Conservation (phyloP, 768 basidiomycete genomes). For the Mycena olivaceomarginata region DNA sequence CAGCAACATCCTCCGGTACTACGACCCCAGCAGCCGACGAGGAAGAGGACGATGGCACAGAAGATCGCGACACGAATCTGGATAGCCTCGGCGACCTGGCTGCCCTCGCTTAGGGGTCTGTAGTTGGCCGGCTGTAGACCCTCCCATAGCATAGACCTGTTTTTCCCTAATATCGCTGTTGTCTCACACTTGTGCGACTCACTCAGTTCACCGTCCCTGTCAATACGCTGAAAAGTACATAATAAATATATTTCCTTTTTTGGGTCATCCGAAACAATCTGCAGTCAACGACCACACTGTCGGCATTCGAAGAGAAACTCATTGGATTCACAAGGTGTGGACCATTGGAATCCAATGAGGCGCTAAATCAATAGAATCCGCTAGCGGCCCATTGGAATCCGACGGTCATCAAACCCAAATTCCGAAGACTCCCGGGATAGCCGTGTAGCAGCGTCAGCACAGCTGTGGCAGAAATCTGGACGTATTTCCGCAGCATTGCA, state of each 20-base stretch:
- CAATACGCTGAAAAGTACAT: not conserved
- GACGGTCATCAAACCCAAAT: too few species aligned
- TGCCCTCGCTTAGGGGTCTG: not conserved
- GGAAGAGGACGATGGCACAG: not conserved
- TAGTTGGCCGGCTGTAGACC: not conserved
- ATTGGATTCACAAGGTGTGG: slow-evolving; percentile 11
- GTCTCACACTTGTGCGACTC: not conserved
- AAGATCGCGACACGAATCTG: not conserved
- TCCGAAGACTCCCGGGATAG: too few species aligned
- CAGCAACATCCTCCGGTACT: not conserved
- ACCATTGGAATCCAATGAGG: not conserved
- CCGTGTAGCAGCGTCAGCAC: too few species aligned
- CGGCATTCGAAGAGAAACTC: not conserved
- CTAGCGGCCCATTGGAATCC: too few species aligned
- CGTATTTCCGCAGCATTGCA: too few species aligned
- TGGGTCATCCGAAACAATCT: not conserved
- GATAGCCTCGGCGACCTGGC: not conserved
- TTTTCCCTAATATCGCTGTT: not conserved
- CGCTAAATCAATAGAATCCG: not conserved
- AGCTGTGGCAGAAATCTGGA: too few species aligned
- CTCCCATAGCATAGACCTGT: not conserved
- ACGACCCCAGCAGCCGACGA: not conserved
- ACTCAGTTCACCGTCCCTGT: not conserved
- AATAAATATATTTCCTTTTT: not conserved
- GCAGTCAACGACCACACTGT: not conserved